Base-by-base conservation (phyloP, 805 yeast species). In the Hanseniaspora jakobsenii region DNA sequence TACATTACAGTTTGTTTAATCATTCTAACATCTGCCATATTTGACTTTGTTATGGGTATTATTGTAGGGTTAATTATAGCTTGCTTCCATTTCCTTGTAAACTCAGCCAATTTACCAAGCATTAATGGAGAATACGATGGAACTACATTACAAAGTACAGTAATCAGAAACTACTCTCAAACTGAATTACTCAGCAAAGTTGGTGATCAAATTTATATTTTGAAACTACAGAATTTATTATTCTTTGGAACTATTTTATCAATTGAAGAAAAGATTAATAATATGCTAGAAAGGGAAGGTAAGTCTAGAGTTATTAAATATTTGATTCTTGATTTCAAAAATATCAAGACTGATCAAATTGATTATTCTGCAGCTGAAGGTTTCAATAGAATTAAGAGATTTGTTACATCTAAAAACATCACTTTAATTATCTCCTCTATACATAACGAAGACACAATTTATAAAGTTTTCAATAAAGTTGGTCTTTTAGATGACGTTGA, bases 291-390 rank as follows among this genome's bases (percentile, higher is more conserved):
- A 31, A 66, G 69, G n/a, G 65, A 56, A 34, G 64, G 64, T 3
- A 51, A 55, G 13, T 60, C 57, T 28, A 59, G 59, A 36, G 85
- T 91, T 22, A 78, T 91, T 53, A 76, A 81, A 55, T 91, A 78
- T 58, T 64, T 91, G 50, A 75, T 91, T 40, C 59, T 91, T 38
- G 98, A 91, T 62, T 78, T 91, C 71, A 78, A 78, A 52, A 76
- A 79, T 30, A 94, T 91, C 24, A 70, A 72, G 39, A 71, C 81
- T 50, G 55, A 61, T 36, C 74, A 74, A 37, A 75, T 91, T 51
- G 98, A 91, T 61, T 91, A 82, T 55, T 81, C 94, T 36, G 96
- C 97, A 0, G 94, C 95, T 8, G 97, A 91, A 60, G 95, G 96
- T 0, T 83, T 91, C 58, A 76, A 86, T 52, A 69, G 95, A 53